phyloP scores from a whole-genome alignment of 352 stramenopile species.

The Globisporangium solare region DNA sequence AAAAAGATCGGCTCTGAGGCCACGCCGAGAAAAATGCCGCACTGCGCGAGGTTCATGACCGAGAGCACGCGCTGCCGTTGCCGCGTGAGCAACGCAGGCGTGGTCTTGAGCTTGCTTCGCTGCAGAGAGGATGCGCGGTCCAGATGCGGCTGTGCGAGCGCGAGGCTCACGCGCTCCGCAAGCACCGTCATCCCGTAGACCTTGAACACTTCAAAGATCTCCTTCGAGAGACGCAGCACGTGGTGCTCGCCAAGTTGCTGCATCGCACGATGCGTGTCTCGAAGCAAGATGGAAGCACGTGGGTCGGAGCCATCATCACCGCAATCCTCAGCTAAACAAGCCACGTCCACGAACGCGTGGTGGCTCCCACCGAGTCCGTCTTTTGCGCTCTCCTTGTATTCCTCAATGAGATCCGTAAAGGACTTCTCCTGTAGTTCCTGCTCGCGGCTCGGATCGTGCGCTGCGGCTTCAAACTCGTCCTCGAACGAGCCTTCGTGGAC shows the following conservation, averaged over 20 bases:
- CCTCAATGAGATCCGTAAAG: slow-evolving; percentile 33
- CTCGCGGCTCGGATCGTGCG: slow-evolving; percentile 14
- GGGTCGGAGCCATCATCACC: slow-evolving; percentile 7
- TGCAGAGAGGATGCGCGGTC: slow-evolving; percentile 8
- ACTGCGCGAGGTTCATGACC: slow-evolving; percentile 49
- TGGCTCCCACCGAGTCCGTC: slow-evolving; percentile 4
- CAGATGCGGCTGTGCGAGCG: slow-evolving; percentile 32
- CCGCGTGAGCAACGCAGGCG: slow-evolving; percentile 43
- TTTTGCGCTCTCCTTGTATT: slow-evolving; percentile 19
- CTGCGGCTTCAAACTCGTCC: slow-evolving; percentile 6
- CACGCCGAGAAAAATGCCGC: slow-evolving; percentile 37
- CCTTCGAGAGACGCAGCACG: slow-evolving; percentile 45
- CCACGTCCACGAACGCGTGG: slow-evolving; percentile 28
- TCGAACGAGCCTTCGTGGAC: slow-evolving; percentile 34
- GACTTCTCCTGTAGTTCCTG: slow-evolving; percentile 21
- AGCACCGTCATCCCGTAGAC: slow-evolving; percentile 78
- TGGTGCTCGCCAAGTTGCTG: slow-evolving; percentile 28
- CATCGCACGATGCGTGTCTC: slow-evolving; percentile 20
- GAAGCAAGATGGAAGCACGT: not conserved
- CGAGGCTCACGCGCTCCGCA: slow-evolving; percentile 57
- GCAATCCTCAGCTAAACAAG: not conserved
- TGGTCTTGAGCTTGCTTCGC: slow-evolving; percentile 12
- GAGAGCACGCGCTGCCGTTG: slow-evolving; percentile 55
- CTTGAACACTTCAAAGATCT: slow-evolving; percentile 82
- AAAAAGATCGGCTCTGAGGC: slow-evolving; percentile 6